These are phyloP conservation scores for Suillus plorans DNA, from an alignment of 768 basidiomycete species.

Conservation along the genomic window DNA sequence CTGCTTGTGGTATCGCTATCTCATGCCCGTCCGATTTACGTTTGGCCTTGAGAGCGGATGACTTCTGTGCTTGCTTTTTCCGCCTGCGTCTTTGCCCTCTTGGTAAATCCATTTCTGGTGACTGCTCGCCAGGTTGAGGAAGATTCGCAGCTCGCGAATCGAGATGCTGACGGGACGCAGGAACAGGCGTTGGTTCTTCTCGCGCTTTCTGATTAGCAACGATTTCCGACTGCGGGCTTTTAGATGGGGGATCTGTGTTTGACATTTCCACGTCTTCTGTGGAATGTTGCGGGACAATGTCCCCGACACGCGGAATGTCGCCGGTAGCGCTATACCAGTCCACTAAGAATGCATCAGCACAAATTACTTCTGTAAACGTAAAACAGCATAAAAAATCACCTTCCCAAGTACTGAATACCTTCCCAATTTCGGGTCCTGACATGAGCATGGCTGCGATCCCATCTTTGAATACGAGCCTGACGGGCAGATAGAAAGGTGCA, in stretches of 20 bases:
- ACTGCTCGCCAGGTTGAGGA: background rate
- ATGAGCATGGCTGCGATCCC: conserved; percentile 44
- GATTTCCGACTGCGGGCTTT: background rate
- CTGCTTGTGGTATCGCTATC: background rate
- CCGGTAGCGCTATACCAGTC: conserved; percentile 25
- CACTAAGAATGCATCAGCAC: conserved; percentile 10
- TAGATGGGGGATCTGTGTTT: background rate
- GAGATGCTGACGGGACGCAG: background rate
- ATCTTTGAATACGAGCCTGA: conserved; percentile 41
- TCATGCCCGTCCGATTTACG: background rate
- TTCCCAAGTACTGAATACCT: conserved; percentile 41
- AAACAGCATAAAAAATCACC: conserved; percentile 25
- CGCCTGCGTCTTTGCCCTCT: background rate
- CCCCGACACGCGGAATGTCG: conserved; percentile 13
- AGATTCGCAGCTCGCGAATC: background rate
- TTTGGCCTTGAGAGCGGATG: background rate
- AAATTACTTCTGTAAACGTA: background rate
- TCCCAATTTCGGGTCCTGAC: conserved; percentile 26
- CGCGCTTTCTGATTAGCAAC: no score
- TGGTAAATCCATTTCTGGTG: background rate
- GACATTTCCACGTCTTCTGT: background rate
- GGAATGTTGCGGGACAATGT: conserved; percentile 11
- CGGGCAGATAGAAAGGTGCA: conserved; percentile 34
- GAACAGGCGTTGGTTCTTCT: background rate
- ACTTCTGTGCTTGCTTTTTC: background rate